Conservation (phyloP, 495 filamentous ascomycete species). For the Penicillium coffeae region DNA sequence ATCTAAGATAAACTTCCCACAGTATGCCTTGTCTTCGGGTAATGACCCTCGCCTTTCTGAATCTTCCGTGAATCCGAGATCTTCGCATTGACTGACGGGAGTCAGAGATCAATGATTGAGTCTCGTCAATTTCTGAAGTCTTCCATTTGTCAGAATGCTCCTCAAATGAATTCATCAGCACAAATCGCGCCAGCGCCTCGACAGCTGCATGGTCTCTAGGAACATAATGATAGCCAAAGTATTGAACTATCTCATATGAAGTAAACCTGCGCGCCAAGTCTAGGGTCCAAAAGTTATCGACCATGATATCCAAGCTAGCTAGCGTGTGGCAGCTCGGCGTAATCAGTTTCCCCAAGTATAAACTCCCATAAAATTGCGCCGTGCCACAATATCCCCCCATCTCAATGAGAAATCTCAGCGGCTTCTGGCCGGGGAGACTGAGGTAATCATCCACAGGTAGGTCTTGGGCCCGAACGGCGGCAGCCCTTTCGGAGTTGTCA, state of each 20-base stretch:
- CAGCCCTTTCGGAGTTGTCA: conserved; percentile 2
- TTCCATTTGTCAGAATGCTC: too few species aligned
- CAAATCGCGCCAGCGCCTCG: conserved; percentile 1
- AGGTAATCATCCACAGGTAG: conserved; percentile 1
- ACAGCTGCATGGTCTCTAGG: conserved; percentile 1
- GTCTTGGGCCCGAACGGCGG: conserved; percentile 1
- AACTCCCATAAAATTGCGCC: neutral
- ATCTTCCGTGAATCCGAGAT: too few species aligned
- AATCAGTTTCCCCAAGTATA: neutral
- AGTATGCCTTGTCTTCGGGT: too few species aligned
- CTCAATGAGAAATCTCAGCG: neutral
- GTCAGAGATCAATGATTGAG: too few species aligned
- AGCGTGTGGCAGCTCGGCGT: conserved; percentile 2
- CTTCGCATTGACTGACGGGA: too few species aligned
- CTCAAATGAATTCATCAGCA: neutral
- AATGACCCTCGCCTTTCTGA: too few species aligned
- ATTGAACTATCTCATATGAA: conserved; percentile 1
- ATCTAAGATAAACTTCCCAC: too few species aligned
- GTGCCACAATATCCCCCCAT: neutral
- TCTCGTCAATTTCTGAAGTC: too few species aligned
- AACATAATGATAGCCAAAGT: conserved; percentile 2
- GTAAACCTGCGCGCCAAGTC: neutral
- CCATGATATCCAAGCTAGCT: neutral
- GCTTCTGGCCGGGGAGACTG: neutral
- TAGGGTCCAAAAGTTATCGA: conserved; percentile 1